Percentiles rank a stretch among this genome's conserved stretches.
These are phyloP conservation scores for Anthostomella pinea DNA, from an alignment of 2,329 filamentous ascomycete genomes.

Conservation along the genomic window DNA sequence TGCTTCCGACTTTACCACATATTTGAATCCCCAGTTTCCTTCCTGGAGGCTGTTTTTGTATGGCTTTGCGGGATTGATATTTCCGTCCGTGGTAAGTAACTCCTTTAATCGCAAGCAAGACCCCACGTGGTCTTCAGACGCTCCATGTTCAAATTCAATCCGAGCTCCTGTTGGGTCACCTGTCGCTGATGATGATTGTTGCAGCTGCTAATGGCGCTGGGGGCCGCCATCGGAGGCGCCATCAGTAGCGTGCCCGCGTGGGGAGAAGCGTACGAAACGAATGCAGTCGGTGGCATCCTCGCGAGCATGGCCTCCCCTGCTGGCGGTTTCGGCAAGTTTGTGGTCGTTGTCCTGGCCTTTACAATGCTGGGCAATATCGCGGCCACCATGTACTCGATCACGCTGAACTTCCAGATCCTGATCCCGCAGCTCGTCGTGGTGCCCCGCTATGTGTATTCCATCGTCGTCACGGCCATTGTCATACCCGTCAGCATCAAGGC, in stretches of 20 bases:
- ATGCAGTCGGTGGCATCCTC: constrained; percentile 56
- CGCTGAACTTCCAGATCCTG: constrained; percentile 63
- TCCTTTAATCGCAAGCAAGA: background rate
- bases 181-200: background rate
- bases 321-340: constrained; percentile 60
- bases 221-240: constrained; percentile 62
- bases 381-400: constrained; percentile 60
- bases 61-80: constrained; percentile 46
- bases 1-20: constrained; percentile 59
- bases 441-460: constrained; percentile 55
- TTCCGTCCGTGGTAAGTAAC: constrained; percentile 11
- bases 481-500: constrained; percentile 58
- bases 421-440: constrained; percentile 53
- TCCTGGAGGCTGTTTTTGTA: constrained; percentile 53
- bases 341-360: constrained; percentile 56
- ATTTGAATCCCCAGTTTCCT: constrained; percentile 55
- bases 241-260: constrained; percentile 52
- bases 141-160: constrained; percentile 31
- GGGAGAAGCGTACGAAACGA: constrained; percentile 51
- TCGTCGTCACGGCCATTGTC: constrained; percentile 56
- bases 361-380: constrained; percentile 58
- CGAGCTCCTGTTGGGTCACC: constrained; percentile 40
- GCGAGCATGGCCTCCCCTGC: constrained; percentile 56
- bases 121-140: background rate
- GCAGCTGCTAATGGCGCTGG: constrained; percentile 59